Base-by-base conservation (phyloP, 2,329 filamentous ascomycete species). In the Septoria petroselini region DNA sequence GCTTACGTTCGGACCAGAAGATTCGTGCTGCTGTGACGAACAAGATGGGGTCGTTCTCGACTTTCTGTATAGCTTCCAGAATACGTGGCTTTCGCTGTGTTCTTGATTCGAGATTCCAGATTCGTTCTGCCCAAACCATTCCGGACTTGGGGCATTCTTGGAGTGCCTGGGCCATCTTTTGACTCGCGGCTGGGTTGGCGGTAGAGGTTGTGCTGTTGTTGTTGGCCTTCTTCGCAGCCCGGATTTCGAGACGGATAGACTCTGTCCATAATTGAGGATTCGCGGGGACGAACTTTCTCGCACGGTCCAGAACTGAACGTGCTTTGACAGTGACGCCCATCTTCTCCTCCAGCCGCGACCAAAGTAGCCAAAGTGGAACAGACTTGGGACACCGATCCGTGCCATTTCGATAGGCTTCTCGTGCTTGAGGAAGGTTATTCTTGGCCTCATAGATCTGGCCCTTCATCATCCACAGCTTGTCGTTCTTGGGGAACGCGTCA, bases 391-490 rank as follows among this genome's bases (percentile, higher is more conserved):
- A 91, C 0, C 88, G 88, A 63, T 93, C 86, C 33, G 91, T 94
- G 29, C 93, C 93, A 3, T 88, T 85, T 52, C 81, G 82, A 70
- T 93, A 97, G 0, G 91, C 90, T 68, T 97, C 90, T 39, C 93
- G 83, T 2, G 93, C 93, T 69, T 93, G 87, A 0, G 86, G 84
- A 11, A 86, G 73, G 71, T 89, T 90, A 61, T 81, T 84, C 39
- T 90, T 79, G 35, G 84, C 80, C 65, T 96, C 87, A 75, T 98
- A 98, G 55, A 97, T 93, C 67, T 98, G 93, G 0, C 94, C 93
- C 72, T 98, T 98, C 75, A 95, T 88, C 87, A 97, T 96, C 85
- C 91, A 96, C 18, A 98, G 78, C 71, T 97, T 97, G 44, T 88
- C 79, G 9, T 86, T 82, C 37, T 83, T 81, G 1, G 93, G 91